phyloP scores from a whole-genome alignment of 23 red algal species.

The Gracilaria caudata region DNA sequence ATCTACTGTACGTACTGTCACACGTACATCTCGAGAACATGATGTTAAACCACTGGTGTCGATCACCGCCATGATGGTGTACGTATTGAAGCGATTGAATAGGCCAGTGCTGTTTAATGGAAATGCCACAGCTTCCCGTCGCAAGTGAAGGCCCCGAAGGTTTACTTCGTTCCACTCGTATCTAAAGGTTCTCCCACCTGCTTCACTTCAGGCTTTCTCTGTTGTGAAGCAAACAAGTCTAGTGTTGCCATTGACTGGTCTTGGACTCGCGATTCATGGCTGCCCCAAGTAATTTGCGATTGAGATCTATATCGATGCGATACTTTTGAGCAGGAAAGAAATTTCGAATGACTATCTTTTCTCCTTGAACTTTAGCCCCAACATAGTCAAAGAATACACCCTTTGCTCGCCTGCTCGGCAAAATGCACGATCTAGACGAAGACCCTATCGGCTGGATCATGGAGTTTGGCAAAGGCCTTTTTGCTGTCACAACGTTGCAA shows the following conservation, averaged over 20 bases:
- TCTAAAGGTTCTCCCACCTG: too few relatives aligned
- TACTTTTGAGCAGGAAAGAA: neutral
- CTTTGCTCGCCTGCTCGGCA: neutral
- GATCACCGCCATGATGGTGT: too few relatives aligned
- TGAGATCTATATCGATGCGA: neutral
- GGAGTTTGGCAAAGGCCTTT: conserved; percentile 5
- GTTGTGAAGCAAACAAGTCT: too few relatives aligned
- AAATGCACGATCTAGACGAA: conserved; percentile 42
- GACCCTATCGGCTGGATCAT: conserved; percentile 31
- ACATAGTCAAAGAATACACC: neutral
- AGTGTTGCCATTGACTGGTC: too few relatives aligned
- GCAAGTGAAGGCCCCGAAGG: too few relatives aligned
- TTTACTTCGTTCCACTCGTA: too few relatives aligned
- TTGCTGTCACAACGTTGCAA: conserved; percentile 12
- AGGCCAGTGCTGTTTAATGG: neutral
- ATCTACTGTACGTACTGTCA: neutral
- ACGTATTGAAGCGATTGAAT: too few relatives aligned
- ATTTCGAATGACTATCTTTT: neutral
- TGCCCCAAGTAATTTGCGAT: neutral
- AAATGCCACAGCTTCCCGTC: neutral
- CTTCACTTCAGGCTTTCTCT: too few relatives aligned
- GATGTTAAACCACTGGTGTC: too few relatives aligned
- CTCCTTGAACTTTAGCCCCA: neutral
- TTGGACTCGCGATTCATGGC: neutral
- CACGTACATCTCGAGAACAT: neutral